Conservation (phyloP, 305 asterid genomes). For the Nicotiana rustica region DNA sequence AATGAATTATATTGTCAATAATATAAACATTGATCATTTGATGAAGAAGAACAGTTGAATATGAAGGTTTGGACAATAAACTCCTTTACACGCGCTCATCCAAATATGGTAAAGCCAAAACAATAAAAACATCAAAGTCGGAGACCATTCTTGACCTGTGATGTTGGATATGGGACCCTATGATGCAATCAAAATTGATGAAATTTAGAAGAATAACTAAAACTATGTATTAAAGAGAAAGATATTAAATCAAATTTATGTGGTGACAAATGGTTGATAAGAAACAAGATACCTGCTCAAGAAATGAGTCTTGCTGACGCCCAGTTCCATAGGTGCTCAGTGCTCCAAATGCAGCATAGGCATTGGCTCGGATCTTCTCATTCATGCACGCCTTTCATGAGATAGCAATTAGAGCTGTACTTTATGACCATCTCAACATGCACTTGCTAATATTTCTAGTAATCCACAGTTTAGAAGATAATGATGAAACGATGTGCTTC, state of each 20-base stretch:
- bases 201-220: conserved; percentile 6
- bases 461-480: background rate
- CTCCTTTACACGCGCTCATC: background rate
- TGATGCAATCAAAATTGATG: conserved; percentile 15
- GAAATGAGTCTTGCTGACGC: conserved; percentile 75
- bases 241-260: conserved; percentile 8
- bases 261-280: conserved; percentile 2
- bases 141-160: conserved; percentile 3
- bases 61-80: background rate
- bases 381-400: conserved; percentile 76
- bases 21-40: background rate
- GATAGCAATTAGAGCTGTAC: conserved; percentile 28
- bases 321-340: conserved; percentile 77
- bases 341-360: conserved; percentile 98
- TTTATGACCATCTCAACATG: background rate
- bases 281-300: conserved; percentile 78
- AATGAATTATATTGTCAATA: background rate
- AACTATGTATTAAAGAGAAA: background rate
- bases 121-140: background rate
- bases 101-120: conserved; percentile 8
- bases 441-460: conserved; percentile 8
- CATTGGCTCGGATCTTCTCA: conserved; percentile 74
- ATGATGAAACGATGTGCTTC: background rate
- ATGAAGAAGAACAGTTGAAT: background rate
- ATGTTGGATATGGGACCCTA: background rate